Conservation (phyloP, 768 basidiomycete genomes). For the Pisolithus sp. region DNA sequence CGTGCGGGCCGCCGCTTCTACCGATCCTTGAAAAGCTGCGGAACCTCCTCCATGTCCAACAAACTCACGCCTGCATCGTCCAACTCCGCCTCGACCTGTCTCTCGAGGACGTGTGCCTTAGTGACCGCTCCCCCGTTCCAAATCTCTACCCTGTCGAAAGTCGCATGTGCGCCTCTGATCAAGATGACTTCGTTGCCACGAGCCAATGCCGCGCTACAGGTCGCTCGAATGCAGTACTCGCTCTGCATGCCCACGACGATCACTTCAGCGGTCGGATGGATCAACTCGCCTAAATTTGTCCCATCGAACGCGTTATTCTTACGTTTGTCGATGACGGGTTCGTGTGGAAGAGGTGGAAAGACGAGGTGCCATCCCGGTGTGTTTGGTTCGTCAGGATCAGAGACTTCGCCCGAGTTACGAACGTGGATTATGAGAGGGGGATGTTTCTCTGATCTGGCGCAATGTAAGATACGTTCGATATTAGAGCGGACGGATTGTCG, state of each 20-base stretch:
- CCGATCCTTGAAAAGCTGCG: slow-evolving; percentile 52
- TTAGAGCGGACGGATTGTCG: slow-evolving; percentile 38
- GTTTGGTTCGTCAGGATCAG: slow-evolving; percentile 54
- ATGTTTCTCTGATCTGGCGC: slow-evolving; percentile 41
- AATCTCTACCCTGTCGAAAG: slow-evolving; percentile 60
- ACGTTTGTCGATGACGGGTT: slow-evolving; percentile 56
- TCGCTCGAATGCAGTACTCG: slow-evolving; percentile 51
- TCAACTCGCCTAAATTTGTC: slow-evolving; percentile 43
- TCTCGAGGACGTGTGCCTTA: slow-evolving; percentile 44
- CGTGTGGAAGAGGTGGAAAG: slow-evolving; percentile 43
- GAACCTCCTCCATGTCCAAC: slow-evolving; percentile 61
- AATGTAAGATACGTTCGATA: slow-evolving; percentile 41
- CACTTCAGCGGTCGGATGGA: slow-evolving; percentile 52
- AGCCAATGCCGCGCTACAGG: slow-evolving; percentile 55
- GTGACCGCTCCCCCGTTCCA: slow-evolving; percentile 52
- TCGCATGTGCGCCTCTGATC: slow-evolving; percentile 60
- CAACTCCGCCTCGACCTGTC: slow-evolving; percentile 58
- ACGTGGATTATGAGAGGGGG: slow-evolving; percentile 61
- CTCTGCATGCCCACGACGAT: slow-evolving; percentile 64
- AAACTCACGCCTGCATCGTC: slow-evolving; percentile 63
- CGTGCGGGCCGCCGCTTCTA: slow-evolving; percentile 14
- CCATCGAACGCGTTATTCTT: slow-evolving; percentile 69
- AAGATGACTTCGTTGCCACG: slow-evolving; percentile 63
- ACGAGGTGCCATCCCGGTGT: slow-evolving; percentile 58
- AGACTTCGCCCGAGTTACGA: slow-evolving; percentile 55